Evolutionary conservation across 805 yeast species (phyloP), one percentile per base, ranked within the genome.

Genomic region (Lachancea waltii): DNA sequence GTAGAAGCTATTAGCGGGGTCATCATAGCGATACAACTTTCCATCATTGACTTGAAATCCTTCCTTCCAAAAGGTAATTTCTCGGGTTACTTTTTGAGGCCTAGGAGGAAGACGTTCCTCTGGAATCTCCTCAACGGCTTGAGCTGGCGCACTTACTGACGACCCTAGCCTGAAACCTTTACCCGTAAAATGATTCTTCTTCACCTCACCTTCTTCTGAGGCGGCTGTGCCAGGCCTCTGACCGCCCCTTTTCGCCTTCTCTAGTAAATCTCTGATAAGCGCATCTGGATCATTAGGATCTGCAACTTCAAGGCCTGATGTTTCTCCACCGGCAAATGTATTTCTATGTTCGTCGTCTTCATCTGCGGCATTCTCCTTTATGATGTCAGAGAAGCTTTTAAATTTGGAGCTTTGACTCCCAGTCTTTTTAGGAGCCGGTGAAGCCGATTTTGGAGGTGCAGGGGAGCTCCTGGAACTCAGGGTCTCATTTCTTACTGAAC

Each of bases 31-130:
- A 58, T 74, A 81, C 40, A 92, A 70, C 17, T 76, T 75, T 2
- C 97, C 97, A 34, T 89, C 95, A 22, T 92, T 97, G 18, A 92
- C 87, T 45, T 86, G 85, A 63, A 92, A 92, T 1, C 98, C 98
- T 53, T 92, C 90, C 49, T 79, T 81, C 98, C 98, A 92, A 59
- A 92, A 90, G 0, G 95, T 85, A 45, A 92, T 81, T 30, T 83
- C 83, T 54, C 97, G 73, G 13, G 73, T 70, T 4, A 81, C 95
- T 42, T 76, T 79, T 27, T 64, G 68, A 3, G 58, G 52, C 27
- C 49, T 56, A 23, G 49, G 47, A 19, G 56, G 51, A 8, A 52
- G 43, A 6, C 45, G 37, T 2, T 52, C 49, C 13, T 39, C 43
- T 1, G 69, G 59, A 44, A 69, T 70, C 6, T 58, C 58, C 17